Percentiles rank a stretch among this genome's conserved stretches.
Evolutionary conservation across 345 rosid genomes (phyloP).

Genomic region (Pistacia integerrima): DNA sequence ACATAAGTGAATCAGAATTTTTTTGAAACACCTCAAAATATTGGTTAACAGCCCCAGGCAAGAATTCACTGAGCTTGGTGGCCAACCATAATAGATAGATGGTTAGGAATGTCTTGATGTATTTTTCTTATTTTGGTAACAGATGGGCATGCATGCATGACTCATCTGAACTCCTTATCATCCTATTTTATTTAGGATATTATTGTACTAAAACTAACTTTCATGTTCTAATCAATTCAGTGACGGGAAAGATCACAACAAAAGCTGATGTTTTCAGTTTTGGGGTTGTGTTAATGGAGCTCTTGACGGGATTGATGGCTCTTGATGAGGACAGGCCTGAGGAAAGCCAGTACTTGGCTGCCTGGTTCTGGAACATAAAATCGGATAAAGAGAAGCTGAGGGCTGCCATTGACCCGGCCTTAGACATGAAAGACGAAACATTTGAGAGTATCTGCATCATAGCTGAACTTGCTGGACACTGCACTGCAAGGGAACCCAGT

Average conservation of each 20-base stretch:
- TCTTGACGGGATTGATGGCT: conserved; percentile 69
- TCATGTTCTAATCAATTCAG: conserved; percentile 31
- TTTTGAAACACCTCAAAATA: not conserved
- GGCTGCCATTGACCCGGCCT: conserved; percentile 60
- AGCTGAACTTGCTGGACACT: conserved; percentile 76
- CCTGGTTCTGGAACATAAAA: conserved; percentile 71
- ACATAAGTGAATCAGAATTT: not conserved
- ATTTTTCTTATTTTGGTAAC: not conserved
- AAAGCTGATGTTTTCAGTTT: conserved; percentile 79
- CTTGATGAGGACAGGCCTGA: conserved; percentile 72
- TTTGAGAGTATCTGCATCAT: conserved; percentile 56
- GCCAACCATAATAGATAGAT: not conserved
- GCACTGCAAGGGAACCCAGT: conserved; percentile 70
- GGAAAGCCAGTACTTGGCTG: conserved; percentile 72
- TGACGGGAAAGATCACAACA: conserved; percentile 79
- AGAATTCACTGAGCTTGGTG: not conserved
- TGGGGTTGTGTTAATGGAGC: conserved; percentile 78
- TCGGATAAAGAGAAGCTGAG: conserved; percentile 55
- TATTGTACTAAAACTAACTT: conserved; percentile 3
- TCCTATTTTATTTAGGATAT: conserved; percentile 2
- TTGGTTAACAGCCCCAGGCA: not conserved
- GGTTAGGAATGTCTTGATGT: not conserved
- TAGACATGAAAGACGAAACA: conserved; percentile 52
- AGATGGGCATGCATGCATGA: not conserved
- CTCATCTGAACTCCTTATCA: not conserved